A percentile compares a stretch with the other conserved stretches of the same genome.
Evolutionary conservation across 2,329 filamentous ascomycete species (phyloP).

Genomic region (Cladophialophora carrionii): DNA sequence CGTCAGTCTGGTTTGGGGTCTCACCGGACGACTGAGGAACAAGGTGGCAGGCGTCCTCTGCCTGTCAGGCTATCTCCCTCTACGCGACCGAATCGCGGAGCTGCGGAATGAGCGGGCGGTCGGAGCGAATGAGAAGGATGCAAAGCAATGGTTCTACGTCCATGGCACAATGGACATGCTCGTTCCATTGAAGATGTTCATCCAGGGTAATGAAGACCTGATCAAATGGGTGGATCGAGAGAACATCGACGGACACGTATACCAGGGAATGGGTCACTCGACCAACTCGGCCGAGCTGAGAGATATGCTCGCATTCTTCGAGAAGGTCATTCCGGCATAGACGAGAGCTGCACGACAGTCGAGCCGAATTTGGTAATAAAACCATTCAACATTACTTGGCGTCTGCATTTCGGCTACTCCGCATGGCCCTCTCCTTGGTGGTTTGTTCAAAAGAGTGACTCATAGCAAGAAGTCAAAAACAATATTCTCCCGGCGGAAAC

Average conservation of each 20-base stretch:
- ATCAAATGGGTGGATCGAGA: constrained; percentile 45
- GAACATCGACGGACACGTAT: constrained; percentile 46
- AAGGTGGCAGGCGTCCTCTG: constrained; percentile 48
- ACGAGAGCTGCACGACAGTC: background rate
- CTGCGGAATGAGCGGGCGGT: constrained; percentile 45
- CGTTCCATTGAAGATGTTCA: constrained; percentile 52
- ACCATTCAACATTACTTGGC: background rate
- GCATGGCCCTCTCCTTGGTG: background rate
- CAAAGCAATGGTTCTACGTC: constrained; percentile 52
- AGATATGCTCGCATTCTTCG: constrained; percentile 47
- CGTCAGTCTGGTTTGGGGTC: constrained; percentile 49
- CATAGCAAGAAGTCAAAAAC: background rate
- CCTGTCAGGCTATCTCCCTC: constrained; percentile 54
- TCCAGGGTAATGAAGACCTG: constrained; percentile 47
- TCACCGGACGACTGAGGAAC: constrained; percentile 43
- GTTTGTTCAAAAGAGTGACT: constrained; percentile 8
- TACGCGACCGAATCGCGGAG: constrained; percentile 46
- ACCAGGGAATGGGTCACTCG: constrained; percentile 55
- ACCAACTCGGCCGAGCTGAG: constrained; percentile 50
- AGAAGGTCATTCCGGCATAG: constrained; percentile 33
- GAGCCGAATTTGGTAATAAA: background rate
- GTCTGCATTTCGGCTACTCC: background rate
- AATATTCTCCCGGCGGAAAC: background rate
- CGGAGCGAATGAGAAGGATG: constrained; percentile 38
- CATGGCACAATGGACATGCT: constrained; percentile 54